Evolutionary conservation across 1,284 basidiomycete species (phyloP), one percentile per base, ranked within the genome.

Genomic region (Taiwanofungus camphoratus): DNA sequence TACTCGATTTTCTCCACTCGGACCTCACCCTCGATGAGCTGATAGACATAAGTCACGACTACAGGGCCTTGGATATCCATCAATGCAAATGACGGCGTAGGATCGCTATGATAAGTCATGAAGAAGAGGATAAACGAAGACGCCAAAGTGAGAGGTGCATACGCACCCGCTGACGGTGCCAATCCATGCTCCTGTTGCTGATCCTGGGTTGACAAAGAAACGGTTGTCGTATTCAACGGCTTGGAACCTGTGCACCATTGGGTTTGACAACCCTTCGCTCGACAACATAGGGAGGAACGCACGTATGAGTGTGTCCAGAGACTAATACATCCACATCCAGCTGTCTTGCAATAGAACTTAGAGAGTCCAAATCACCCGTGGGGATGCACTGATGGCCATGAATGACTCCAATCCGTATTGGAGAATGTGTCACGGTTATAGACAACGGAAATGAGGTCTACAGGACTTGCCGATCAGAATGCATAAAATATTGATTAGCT

Each of bases 241-340:
- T 64, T 97, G 92, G 65, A 99, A 98, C 21, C 90, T 92, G 58
- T 9, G 29, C 31, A 7, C 15, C 16, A 12, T 5, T 32, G 20
- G 7, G 20, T 29, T 18, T 15, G 16, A 15, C 20, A 9, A 23
- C 34, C 23, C 15, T 2, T 31, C 4, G 22, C 19, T 13, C 23
- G 18, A 13, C 12, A 20, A 19, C 19, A 2, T n/a, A 13, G 8
- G 23, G 13, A 18, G 11, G 18, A 39, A 71, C 86, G 63, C 58
- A 93, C 92, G 80, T 82, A 65, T 98, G 94, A 1, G 95, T 99
- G 55, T 92, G 91, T 0, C 96, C 95, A 2, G 87, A 92, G 16
- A 99, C 68, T 19, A 99, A 71, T 1, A 99, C 91, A 57, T 99
- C 96, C 7, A 97, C 95, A 60, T 98, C 93, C 88, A 99, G 92